Percentiles rank a stretch among this genome's conserved stretches.
These are phyloP conservation scores for Clitopilus passeckerianus DNA, from an alignment of 768 basidiomycete species.

Conservation along the genomic window DNA sequence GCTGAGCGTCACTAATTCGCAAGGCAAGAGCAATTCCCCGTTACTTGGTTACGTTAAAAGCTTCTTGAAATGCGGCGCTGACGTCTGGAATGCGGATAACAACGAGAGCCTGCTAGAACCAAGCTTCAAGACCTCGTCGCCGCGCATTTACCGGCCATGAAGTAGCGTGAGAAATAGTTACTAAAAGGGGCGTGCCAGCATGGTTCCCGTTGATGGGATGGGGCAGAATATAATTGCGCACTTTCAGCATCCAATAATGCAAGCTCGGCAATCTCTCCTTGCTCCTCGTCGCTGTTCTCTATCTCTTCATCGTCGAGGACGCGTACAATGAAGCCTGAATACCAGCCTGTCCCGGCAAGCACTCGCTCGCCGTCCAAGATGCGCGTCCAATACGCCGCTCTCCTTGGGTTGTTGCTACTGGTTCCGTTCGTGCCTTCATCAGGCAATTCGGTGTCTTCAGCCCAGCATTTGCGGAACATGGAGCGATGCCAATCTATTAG, in stretches of 20 bases:
- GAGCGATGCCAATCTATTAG: not conserved
- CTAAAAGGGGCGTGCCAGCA: too few species aligned
- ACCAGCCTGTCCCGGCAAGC: not conserved
- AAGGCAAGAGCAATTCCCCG: too few species aligned
- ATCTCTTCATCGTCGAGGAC: not conserved
- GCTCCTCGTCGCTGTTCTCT: not conserved
- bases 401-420: not conserved
- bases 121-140: too few species aligned
- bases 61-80: too few species aligned
- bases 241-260: not conserved
- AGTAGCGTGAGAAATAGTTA: not conserved
- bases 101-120: too few species aligned
- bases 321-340: not conserved
- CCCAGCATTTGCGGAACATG: not conserved
- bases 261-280: not conserved
- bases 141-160: not conserved
- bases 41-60: too few species aligned
- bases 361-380: not conserved
- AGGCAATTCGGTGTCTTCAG: not conserved
- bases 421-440: not conserved
- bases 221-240: not conserved
- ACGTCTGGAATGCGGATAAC: too few species aligned
- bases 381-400: not conserved
- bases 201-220: not conserved
- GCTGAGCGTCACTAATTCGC: too few species aligned